Percentiles rank a stretch among this genome's conserved stretches.
phyloP scores from a whole-genome alignment of 1,284 basidiomycete species.

The Ceratorhiza oryzae-sativae region DNA sequence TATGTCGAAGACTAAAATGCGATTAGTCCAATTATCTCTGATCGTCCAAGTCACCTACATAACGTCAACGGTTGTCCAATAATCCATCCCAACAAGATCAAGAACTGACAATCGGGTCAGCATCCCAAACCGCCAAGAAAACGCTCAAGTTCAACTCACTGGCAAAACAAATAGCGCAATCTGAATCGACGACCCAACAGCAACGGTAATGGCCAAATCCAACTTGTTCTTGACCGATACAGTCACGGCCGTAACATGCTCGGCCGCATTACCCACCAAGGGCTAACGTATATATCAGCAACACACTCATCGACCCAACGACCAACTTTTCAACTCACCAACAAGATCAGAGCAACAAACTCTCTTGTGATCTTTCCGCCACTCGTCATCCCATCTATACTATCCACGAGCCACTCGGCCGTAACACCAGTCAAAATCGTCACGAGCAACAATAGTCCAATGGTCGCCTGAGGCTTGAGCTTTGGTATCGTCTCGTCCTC shows the following conservation, averaged over 20 bases:
- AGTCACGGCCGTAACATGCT: slow-evolving; percentile 87
- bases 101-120: slow-evolving; percentile 35
- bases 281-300: neutral
- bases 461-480: slow-evolving; percentile 56
- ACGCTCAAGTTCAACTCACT: slow-evolving; percentile 2
- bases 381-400: slow-evolving; percentile 71
- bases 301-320: neutral
- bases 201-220: slow-evolving; percentile 52
- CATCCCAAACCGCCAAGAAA: slow-evolving; percentile 43
- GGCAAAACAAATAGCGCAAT: slow-evolving; percentile 72
- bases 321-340: slow-evolving; percentile 42
- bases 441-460: slow-evolving; percentile 52
- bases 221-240: slow-evolving; percentile 77
- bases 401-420: slow-evolving; percentile 85
- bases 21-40: no score
- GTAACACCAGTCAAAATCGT: slow-evolving; percentile 66
- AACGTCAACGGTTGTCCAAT: slow-evolving; percentile 58
- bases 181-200: slow-evolving; percentile 93
- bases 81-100: slow-evolving; percentile 51
- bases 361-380: slow-evolving; percentile 50
- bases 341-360: slow-evolving; percentile 47
- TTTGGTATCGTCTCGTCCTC: slow-evolving; percentile 56
- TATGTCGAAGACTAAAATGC: slow-evolving; percentile 62
- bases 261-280: slow-evolving; percentile 82
- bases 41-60: slow-evolving; percentile 29